phyloP scores from a whole-genome alignment of 1,284 basidiomycete genomes.

The Leccinum holopus region DNA sequence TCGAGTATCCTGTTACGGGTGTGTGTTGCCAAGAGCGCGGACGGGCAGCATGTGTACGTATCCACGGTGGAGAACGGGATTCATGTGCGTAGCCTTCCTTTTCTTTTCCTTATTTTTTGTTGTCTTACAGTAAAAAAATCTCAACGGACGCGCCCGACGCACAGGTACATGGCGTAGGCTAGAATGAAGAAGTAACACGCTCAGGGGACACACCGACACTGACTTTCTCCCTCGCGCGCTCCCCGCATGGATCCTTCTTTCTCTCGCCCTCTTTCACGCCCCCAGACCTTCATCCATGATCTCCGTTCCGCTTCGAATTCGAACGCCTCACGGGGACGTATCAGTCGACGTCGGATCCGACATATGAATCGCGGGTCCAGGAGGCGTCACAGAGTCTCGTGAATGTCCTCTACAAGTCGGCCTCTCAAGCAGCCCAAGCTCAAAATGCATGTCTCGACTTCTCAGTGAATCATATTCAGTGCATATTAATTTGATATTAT shows the following conservation, averaged over 20 bases:
- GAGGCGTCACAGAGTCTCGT: not conserved
- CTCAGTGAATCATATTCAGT: not conserved
- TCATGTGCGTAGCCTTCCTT: constrained; percentile 57
- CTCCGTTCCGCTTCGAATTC: constrained; percentile 56
- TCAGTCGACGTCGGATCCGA: not conserved
- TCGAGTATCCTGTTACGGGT: constrained; percentile 85
- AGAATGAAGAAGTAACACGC: constrained; percentile 70
- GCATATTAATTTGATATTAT: not conserved
- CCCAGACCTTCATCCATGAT: constrained; percentile 84
- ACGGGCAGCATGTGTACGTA: constrained; percentile 82
- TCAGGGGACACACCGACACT: constrained; percentile 87
- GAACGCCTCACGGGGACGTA: not conserved
- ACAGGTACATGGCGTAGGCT: constrained; percentile 85
- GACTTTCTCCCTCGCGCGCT: constrained; percentile 77
- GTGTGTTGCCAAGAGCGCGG: constrained; percentile 81
- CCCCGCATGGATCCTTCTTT: constrained; percentile 81
- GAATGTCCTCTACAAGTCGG: not conserved
- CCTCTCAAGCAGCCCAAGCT: not conserved
- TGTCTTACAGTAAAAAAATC: too few species aligned
- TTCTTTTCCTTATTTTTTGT: not conserved
- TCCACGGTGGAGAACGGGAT: constrained; percentile 92
- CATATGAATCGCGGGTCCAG: not conserved
- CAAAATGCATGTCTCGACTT: not conserved
- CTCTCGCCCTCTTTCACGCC: constrained; percentile 86
- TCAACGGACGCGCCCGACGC: not conserved